phyloP scores from a whole-genome alignment of 768 basidiomycete genomes.

The Lactarius hatsudake region DNA sequence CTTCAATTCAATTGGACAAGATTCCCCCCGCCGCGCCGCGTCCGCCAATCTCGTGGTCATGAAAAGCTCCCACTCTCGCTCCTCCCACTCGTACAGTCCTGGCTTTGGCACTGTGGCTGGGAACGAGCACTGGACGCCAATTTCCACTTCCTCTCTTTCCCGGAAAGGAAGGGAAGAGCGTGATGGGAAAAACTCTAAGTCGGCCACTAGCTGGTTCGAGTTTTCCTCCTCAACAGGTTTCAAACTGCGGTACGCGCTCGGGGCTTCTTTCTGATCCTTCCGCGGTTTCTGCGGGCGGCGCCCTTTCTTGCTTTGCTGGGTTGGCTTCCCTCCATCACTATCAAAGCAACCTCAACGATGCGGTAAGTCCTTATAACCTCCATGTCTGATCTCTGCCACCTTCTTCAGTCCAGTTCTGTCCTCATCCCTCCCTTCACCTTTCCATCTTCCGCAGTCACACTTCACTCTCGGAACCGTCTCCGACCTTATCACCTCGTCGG shows the following conservation, averaged over 20 bases:
- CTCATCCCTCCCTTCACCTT: constrained; percentile 17
- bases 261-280: constrained; percentile 26
- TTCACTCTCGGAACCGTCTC: constrained; percentile 19
- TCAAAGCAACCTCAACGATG: constrained; percentile 25
- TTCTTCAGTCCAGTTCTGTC: constrained; percentile 6
- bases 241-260: constrained; percentile 23
- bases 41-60: neutral
- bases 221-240: constrained; percentile 14
- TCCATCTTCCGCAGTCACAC: constrained; percentile 17
- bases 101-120: neutral
- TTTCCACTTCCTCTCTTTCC: neutral
- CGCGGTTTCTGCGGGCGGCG: constrained; percentile 27
- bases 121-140: neutral
- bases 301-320: constrained; percentile 18
- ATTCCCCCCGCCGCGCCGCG: neutral
- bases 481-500: constrained; percentile 17
- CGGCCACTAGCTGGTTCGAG: neutral
- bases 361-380: constrained; percentile 28
- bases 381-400: constrained; percentile 10
- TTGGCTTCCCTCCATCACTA: constrained; percentile 27
- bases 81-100: neutral
- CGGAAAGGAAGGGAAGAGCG: neutral
- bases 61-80: neutral
- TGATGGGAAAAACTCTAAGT: constrained; percentile 2
- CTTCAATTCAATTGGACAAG: constrained; percentile 7